Evolutionary conservation across 306 rosid species (phyloP), one percentile per base, ranked within the genome.

Genomic region (Corylus heterophylla): DNA sequence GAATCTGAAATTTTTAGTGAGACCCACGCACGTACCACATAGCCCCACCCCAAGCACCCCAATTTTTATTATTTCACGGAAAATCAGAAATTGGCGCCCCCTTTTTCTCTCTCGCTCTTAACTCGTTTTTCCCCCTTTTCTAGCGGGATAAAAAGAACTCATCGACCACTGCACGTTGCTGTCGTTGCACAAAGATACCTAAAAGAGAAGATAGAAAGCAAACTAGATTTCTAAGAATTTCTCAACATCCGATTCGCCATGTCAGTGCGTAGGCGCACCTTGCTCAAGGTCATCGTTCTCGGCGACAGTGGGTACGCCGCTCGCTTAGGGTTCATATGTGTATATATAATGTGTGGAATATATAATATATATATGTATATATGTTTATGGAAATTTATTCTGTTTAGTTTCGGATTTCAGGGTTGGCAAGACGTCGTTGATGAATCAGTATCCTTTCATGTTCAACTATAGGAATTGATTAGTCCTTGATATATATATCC

Each of bases 221-320:
- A 62, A 52, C 35, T n/a, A 50, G 18, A 5, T 64, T 31, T 75
- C 56, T 12, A 42, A 9, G 39, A 49, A 31, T 31, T 47, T 62
- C 64, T 13, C 29, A 25, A n/a, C 9, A 67, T 39, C 51, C 12
- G 77, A 69, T 52, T 71, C 39, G 82, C 88, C 87, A 94, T 94
- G 98, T 85, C 98, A 77, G 56, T 85, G 83, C 97, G 98, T 66
- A 87, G 97, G 63, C 88, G 98, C 83, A 90, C 94, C 81, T 88
- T 94, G 95, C 97, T 94, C 78, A 94, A 94, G 92, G 98, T 94
- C 88, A 94, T 94, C 88, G 98, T 91, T 56, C 97, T 94, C 74
- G 98, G 97, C 79, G 98, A 94, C 73, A 92, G 98, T 63, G 97
- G 98, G 98, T 94, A 83, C 59, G 83, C 75, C 29, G 68, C 69